Percentiles rank a stretch among this genome's conserved stretches.
phyloP scores from a whole-genome alignment of 371 early-diverging fungal genomes.

The Rhizopus sp. region DNA sequence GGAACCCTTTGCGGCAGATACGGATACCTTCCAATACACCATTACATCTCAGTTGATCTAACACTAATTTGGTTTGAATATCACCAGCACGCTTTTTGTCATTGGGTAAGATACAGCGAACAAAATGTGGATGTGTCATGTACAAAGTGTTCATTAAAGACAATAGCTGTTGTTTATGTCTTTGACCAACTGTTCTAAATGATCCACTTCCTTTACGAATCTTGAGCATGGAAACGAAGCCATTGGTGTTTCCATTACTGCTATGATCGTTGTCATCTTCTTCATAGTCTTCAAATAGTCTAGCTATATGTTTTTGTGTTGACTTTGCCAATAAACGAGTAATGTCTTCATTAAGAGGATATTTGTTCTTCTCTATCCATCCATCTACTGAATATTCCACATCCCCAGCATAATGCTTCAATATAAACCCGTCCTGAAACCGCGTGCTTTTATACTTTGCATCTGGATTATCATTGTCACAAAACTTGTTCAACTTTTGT shows the following conservation, averaged over 20 bases:
- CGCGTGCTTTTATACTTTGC: conserved; percentile 85
- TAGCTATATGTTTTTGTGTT: conserved; percentile 75
- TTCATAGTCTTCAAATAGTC: conserved; percentile 83
- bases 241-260: background rate
- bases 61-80: conserved; percentile 83
- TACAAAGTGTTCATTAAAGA: conserved; percentile 93
- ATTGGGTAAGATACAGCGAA: conserved; percentile 99
- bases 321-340: conserved; percentile 87
- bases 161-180: conserved; percentile 95
- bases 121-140: conserved; percentile 98
- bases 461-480: conserved; percentile 70
- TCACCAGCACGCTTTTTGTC: conserved; percentile 87
- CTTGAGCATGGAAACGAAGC: conserved; percentile 25
- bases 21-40: conserved; percentile 99
- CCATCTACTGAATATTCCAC: conserved; percentile 96
- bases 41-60: conserved; percentile 98
- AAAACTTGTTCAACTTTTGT: conserved; percentile 89
- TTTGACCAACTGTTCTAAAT: conserved; percentile 96
- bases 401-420: conserved; percentile 98
- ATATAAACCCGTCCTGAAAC: conserved; percentile 91
- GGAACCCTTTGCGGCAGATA: conserved; percentile 98
- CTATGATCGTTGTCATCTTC: conserved; percentile 27
- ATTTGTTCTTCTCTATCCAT: conserved; percentile 99
- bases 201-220: conserved; percentile 70
- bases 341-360: conserved; percentile 98